Evolutionary conservation across 2,329 filamentous ascomycete genomes (phyloP).

Genomic region (Pyrenophora graminea): DNA sequence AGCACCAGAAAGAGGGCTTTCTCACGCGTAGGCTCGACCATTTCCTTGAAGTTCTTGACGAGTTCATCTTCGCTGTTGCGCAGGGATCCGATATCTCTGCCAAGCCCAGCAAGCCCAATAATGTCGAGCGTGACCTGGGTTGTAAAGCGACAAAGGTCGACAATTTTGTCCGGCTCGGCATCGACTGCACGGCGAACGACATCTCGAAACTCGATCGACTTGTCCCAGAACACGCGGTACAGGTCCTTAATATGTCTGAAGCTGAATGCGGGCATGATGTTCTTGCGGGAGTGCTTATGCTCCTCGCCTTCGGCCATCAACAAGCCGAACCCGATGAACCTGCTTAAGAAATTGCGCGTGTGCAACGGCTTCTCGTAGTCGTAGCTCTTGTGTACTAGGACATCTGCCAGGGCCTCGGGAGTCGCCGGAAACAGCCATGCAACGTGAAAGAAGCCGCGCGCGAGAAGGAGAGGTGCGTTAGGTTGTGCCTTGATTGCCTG

Average conservation of each 20-base stretch:
- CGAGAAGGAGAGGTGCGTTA: conserved; percentile 49
- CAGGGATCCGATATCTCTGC: conserved; percentile 50
- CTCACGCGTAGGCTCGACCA: conserved; percentile 53
- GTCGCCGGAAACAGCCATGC: conserved; percentile 47
- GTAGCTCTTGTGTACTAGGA: conserved; percentile 58
- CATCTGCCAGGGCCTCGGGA: conserved; percentile 53
- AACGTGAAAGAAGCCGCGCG: conserved; percentile 45
- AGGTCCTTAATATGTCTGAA: conserved; percentile 84
- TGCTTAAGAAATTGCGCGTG: conserved; percentile 51
- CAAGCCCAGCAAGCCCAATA: conserved; percentile 52
- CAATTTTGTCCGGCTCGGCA: conserved; percentile 44
- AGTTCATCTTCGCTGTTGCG: conserved; percentile 50
- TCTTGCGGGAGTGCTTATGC: conserved; percentile 65
- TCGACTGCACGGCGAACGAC: conserved; percentile 62
- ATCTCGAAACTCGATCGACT: conserved; percentile 69
- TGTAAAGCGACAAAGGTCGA: conserved; percentile 51
- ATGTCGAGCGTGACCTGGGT: conserved; percentile 54
- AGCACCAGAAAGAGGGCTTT: conserved; percentile 53
- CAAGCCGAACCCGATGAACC: conserved; percentile 57
- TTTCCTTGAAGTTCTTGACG: conserved; percentile 49
- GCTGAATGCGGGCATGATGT: conserved; percentile 80
- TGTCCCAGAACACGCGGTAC: conserved; percentile 82
- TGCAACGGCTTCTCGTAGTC: conserved; percentile 58
- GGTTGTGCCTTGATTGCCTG: conserved; percentile 45
- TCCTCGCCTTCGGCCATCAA: conserved; percentile 56